phyloP scores from a whole-genome alignment of 2,329 filamentous ascomycete species.

The Phaeoacremonium minimum region DNA sequence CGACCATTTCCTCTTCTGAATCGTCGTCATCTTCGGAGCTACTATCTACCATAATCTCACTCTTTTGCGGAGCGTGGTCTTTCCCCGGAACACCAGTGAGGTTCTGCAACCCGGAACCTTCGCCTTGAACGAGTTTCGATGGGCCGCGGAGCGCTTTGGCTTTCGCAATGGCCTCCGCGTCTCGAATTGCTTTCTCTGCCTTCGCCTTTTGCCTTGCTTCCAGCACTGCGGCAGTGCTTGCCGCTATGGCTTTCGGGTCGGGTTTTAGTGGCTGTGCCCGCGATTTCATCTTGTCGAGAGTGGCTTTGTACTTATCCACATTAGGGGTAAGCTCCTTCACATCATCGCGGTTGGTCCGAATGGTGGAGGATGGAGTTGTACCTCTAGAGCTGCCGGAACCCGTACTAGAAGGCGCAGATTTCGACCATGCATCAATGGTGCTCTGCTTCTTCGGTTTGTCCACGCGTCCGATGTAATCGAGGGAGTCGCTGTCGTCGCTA shows the following conservation, averaged over 20 bases:
- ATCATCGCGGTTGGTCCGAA: conserved; percentile 27
- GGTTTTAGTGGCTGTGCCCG: conserved; percentile 17
- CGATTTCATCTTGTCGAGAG: conserved; percentile 41
- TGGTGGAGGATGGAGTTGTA: conserved; percentile 14
- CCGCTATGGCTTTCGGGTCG: conserved; percentile 28
- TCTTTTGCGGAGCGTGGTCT: conserved; percentile 69
- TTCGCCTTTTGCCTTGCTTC: conserved; percentile 71
- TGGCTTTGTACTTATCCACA: conserved; percentile 36
- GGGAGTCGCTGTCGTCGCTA: conserved; percentile 36
- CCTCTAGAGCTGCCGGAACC: conserved; percentile 15
- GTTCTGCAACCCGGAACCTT: conserved; percentile 72
- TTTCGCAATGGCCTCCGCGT: conserved; percentile 66
- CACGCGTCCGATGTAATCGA: conserved; percentile 15
- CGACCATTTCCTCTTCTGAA: conserved; percentile 53
- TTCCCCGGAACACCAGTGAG: conserved; percentile 69
- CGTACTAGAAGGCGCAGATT: conserved; percentile 31
- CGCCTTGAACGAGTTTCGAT: conserved; percentile 48
- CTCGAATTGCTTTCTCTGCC: conserved; percentile 68
- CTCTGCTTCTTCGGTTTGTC: conserved; percentile 50
- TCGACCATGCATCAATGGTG: conserved; percentile 59
- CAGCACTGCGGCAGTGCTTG: conserved; percentile 55
- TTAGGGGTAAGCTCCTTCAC: conserved; percentile 38
- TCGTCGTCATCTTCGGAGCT: conserved; percentile 73
- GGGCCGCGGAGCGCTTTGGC: conserved; percentile 57
- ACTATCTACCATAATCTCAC: conserved; percentile 87